Evolutionary conservation across 352 stramenopile species (phyloP).

Genomic region (Phytophthora foliorum): DNA sequence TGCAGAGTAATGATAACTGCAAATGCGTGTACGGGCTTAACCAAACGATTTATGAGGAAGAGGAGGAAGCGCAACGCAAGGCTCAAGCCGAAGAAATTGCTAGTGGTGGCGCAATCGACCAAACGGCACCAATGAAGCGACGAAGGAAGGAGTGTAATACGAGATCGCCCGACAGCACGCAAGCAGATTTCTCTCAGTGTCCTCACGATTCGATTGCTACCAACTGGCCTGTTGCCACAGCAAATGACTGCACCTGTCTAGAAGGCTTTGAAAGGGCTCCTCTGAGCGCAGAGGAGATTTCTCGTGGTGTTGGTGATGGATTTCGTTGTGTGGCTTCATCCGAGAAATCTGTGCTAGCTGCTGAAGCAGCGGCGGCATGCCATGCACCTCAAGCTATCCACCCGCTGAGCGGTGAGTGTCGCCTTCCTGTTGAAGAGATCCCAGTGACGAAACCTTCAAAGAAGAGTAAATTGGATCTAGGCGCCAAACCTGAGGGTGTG

Average conservation of each 20-base stretch:
- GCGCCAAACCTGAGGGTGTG: slow-evolving; percentile 39
- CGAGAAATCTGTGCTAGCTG: slow-evolving; percentile 30
- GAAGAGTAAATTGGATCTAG: slow-evolving; percentile 15
- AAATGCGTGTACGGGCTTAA: slow-evolving; percentile 76
- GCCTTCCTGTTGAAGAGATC: slow-evolving; percentile 74
- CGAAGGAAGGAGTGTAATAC: slow-evolving; percentile 52
- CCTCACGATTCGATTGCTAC: slow-evolving; percentile 58
- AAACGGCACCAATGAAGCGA: slow-evolving; percentile 20
- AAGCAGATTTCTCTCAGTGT: slow-evolving; percentile 50
- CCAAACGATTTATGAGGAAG: slow-evolving; percentile 23
- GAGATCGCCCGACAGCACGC: slow-evolving; percentile 23
- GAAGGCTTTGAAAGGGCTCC: slow-evolving; percentile 52
- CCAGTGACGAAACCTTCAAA: slow-evolving; percentile 23
- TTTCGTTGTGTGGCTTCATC: slow-evolving; percentile 46
- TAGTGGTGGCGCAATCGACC: slow-evolving; percentile 15
- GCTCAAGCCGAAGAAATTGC: slow-evolving; percentile 24
- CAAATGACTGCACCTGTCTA: slow-evolving; percentile 59
- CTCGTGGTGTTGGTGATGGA: slow-evolving; percentile 44
- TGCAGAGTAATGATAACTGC: slow-evolving; percentile 81
- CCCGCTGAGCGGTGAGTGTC: slow-evolving; percentile 63
- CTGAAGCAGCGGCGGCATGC: slow-evolving; percentile 57
- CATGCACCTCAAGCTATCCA: slow-evolving; percentile 52
- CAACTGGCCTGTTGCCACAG: slow-evolving; percentile 52
- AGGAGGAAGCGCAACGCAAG: slow-evolving; percentile 25
- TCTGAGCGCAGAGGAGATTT: slow-evolving; percentile 39